Conservation (phyloP, 225 moss, liverwort and hornwort genomes). For the Asterella californica region DNA sequence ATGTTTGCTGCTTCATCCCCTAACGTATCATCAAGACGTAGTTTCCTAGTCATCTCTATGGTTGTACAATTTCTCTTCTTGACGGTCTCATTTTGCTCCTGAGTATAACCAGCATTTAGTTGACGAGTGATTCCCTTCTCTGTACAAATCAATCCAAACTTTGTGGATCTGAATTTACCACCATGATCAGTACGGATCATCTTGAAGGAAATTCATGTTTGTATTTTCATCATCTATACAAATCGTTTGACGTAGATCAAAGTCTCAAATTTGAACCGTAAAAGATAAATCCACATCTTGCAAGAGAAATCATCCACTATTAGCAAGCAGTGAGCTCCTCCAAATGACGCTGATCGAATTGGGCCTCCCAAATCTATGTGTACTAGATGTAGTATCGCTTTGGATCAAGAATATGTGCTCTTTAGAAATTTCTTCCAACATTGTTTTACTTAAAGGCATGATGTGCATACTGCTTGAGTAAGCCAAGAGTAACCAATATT, state of each 20-base stretch:
- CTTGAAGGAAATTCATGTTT: too few species aligned
- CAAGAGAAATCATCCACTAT: constrained; percentile 39
- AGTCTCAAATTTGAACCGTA: background rate
- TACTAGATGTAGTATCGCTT: too few species aligned
- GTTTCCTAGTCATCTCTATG: background rate
- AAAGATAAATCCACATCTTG: background rate
- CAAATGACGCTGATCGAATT: too few species aligned
- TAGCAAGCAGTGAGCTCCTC: too few species aligned
- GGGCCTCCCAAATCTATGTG: too few species aligned
- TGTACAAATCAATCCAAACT: background rate
- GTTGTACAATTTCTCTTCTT: background rate
- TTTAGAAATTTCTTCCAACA: too few species aligned
- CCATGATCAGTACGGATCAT: background rate
- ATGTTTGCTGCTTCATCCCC: background rate
- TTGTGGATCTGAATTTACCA: background rate
- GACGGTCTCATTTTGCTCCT: background rate
- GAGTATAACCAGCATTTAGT: background rate
- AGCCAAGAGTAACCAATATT: too few species aligned
- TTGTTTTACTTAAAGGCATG: too few species aligned
- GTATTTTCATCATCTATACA: background rate
- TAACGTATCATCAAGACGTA: background rate
- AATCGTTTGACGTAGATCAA: background rate
- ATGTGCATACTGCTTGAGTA: too few species aligned
- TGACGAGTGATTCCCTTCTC: background rate
- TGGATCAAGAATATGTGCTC: too few species aligned